phyloP scores from a whole-genome alignment of 2,329 filamentous ascomycete species.

The Cladophialophora exuberans region DNA sequence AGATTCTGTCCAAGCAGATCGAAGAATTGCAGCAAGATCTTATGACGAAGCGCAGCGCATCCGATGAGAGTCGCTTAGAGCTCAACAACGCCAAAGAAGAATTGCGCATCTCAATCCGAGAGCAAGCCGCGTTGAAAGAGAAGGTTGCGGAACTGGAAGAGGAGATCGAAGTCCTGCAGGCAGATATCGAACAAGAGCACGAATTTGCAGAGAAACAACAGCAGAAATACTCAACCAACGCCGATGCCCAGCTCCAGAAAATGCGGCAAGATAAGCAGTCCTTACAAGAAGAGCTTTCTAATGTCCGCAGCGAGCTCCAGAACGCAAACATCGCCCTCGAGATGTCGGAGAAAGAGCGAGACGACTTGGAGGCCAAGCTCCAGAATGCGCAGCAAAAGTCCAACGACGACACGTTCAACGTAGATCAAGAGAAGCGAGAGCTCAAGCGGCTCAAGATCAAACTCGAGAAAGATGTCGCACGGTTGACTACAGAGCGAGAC shows the following conservation, averaged over 20 bases:
- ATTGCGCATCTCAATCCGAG: constrained; percentile 67
- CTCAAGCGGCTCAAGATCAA: constrained; percentile 69
- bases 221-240: constrained; percentile 61
- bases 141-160: constrained; percentile 72
- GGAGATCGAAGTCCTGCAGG: constrained; percentile 74
- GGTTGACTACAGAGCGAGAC: constrained; percentile 67
- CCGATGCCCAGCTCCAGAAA: constrained; percentile 60
- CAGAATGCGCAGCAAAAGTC: constrained; percentile 56
- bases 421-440: constrained; percentile 71
- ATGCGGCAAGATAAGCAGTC: constrained; percentile 63
- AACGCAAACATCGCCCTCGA: constrained; percentile 60
- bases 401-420: constrained; percentile 59
- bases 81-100: constrained; percentile 69
- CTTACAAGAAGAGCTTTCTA: constrained; percentile 66
- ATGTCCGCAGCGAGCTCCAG: constrained; percentile 63
- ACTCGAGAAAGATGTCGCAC: constrained; percentile 68
- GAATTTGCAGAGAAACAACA: constrained; percentile 63
- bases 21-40: constrained; percentile 74
- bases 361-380: constrained; percentile 67
- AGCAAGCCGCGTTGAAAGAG: constrained; percentile 64
- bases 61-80: constrained; percentile 69
- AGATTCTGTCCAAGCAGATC: constrained; percentile 71
- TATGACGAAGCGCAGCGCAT: constrained; percentile 64
- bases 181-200: constrained; percentile 66
- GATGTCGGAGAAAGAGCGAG: constrained; percentile 66